Evolutionary conservation across 2,329 filamentous ascomycete species (phyloP).

Genomic region (Teratosphaeriaceae sp.): DNA sequence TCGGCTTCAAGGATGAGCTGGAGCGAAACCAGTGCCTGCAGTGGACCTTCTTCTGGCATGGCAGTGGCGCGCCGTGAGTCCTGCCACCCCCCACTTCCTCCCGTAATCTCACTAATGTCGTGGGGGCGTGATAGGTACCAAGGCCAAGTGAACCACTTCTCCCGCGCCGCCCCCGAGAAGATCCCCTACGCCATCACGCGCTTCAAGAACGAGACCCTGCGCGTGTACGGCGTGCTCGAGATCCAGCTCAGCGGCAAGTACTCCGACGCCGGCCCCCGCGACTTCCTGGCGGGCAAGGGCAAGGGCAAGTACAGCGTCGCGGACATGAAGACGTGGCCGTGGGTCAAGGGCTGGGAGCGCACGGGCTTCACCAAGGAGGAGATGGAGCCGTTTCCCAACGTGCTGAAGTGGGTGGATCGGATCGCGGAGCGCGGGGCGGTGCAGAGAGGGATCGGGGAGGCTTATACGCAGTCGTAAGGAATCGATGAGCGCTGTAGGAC

Average conservation of each 20-base stretch:
- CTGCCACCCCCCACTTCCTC: not conserved
- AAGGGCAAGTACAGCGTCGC: slow-evolving; percentile 50
- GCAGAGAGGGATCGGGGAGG: slow-evolving; percentile 38
- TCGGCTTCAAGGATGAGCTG: slow-evolving; percentile 47
- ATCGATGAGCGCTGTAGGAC: not conserved
- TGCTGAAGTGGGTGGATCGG: slow-evolving; percentile 48
- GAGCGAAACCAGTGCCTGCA: slow-evolving; percentile 45
- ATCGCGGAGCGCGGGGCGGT: slow-evolving; percentile 45
- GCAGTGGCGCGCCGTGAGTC: slow-evolving; percentile 33
- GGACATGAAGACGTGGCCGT: slow-evolving; percentile 48
- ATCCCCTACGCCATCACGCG: slow-evolving; percentile 45
- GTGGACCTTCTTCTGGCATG: slow-evolving; percentile 52
- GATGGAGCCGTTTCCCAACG: slow-evolving; percentile 44
- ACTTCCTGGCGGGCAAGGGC: slow-evolving; percentile 48
- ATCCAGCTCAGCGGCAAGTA: slow-evolving; percentile 48
- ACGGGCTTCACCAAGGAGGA: slow-evolving; percentile 42
- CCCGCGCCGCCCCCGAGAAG: slow-evolving; percentile 39
- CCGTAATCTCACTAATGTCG: not conserved
- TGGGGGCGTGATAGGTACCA: slow-evolving; percentile 26
- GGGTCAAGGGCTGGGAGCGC: slow-evolving; percentile 42
- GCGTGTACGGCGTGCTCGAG: slow-evolving; percentile 51
- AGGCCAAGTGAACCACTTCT: slow-evolving; percentile 42
- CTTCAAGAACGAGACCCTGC: slow-evolving; percentile 47
- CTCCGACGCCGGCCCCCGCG: slow-evolving; percentile 37
- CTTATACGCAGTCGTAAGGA: slow-evolving; percentile 25